phyloP scores from a whole-genome alignment of 306 rosid genomes.

The Aeschynomene evenia region DNA sequence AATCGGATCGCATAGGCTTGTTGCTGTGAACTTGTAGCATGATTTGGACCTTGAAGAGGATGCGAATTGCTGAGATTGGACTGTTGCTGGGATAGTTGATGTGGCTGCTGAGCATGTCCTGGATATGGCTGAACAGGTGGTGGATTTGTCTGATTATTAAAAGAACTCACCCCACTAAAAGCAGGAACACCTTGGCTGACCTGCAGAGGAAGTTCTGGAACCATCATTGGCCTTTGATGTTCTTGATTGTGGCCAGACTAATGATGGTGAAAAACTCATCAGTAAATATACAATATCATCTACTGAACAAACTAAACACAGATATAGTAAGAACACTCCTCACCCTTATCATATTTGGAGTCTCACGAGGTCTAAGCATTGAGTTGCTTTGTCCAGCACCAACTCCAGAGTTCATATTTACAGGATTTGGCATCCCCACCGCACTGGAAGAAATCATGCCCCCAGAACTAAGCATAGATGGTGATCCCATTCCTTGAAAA shows the following conservation, averaged over 20 bases:
- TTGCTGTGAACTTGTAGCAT: conserved; percentile 59
- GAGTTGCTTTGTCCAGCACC: conserved; percentile 79
- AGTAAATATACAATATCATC: conserved; percentile 21
- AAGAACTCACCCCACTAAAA: conserved; percentile 78
- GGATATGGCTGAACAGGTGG: conserved; percentile 69
- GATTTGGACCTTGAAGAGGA: conserved; percentile 82
- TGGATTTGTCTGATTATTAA: conserved; percentile 70
- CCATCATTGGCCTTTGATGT: conserved; percentile 85
- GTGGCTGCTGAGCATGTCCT: conserved; percentile 78
- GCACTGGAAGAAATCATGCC: conserved; percentile 77
- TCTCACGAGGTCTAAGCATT: conserved; percentile 76
- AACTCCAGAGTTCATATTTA: conserved; percentile 78
- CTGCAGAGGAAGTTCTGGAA: conserved; percentile 81
- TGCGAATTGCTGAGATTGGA: conserved; percentile 64
- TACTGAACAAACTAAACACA: conserved; percentile 2
- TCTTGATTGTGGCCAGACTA: conserved; percentile 88
- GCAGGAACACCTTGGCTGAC: conserved; percentile 68
- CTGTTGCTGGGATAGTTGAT: conserved; percentile 78
- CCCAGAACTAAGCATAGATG: conserved; percentile 73
- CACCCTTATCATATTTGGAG: conserved; percentile 83
- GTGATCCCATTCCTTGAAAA: conserved; percentile 72
- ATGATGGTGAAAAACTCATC: conserved; percentile 14
- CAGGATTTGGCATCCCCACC: conserved; percentile 80
- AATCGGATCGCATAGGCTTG: conserved; percentile 66
- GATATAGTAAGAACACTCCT: conserved; percentile 37